Evolutionary conservation across 2,329 filamentous ascomycete species (phyloP), one percentile per base, ranked within the genome.

Genomic region (Emydomyces testavorans): DNA sequence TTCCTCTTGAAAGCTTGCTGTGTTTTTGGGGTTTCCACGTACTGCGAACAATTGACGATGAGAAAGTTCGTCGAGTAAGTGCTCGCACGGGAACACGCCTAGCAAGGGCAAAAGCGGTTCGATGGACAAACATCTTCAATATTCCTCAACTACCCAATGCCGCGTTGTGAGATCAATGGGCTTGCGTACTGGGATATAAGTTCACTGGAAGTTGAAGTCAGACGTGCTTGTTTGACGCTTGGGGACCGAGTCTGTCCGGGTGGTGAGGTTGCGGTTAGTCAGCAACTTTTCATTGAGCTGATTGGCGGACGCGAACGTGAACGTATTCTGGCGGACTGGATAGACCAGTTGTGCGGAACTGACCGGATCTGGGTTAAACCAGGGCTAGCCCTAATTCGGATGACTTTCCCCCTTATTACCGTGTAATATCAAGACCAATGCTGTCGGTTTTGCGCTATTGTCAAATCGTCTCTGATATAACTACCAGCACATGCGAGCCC

Each of bases 51-150:
- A 70, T 55, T 50, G 68, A 65, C 42, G 68, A 66, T 49, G 69
- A 65, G 60, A 72, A 71, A 8, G 67, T 62, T 59, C 70, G 68
- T 52, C 60, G 59, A 55, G 66, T 62, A 54, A 70, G 50, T 53
- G 45, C 36, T 47, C 66, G 59, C 56, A 64, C 56, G 48, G 68
- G 68, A 53, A 66, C 62, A 40, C 68, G 69, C 64, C 66, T 64
- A 48, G 66, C 69, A 54, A 71, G 62, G 58, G 65, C 62, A 60
- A 66, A 65, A 57, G 64, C 68, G 57, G 67, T 65, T 58, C 67
- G 69, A 62, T 66, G 66, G 56, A 66, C 64, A 64, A 70, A 71
- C 70, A 71, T 72, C 62, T 26, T 18, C 8, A 41, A n/a, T 26
- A 60, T 53, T 40, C 58, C 44, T 35, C 32, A 32, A 16, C 35